Conservation (phyloP, 768 basidiomycete species). For the Tulasnella sp. region DNA sequence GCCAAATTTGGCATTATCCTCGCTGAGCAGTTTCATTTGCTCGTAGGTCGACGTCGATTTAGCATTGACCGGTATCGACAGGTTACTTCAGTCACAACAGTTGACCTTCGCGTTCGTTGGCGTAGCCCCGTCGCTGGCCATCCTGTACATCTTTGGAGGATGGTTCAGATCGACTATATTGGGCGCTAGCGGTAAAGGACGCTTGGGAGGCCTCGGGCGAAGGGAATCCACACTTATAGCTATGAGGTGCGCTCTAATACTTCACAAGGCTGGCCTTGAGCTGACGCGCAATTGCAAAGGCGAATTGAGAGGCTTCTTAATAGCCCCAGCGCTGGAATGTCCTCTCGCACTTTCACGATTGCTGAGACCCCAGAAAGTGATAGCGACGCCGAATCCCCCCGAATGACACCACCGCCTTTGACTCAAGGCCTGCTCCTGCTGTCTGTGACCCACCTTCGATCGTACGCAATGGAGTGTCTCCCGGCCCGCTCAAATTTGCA, state of each 20-base stretch:
- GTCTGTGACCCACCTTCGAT: slow-evolving; percentile 61
- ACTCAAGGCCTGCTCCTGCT: slow-evolving; percentile 73
- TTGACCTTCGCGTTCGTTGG: slow-evolving; percentile 96
- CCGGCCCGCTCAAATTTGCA: slow-evolving; percentile 60
- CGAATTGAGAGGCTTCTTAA: slow-evolving; percentile 65
- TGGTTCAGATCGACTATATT: slow-evolving; percentile 52
- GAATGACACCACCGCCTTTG: slow-evolving; percentile 36
- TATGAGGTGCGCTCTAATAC: slow-evolving; percentile 50
- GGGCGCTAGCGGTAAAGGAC: slow-evolving; percentile 49
- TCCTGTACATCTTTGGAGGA: slow-evolving; percentile 66
- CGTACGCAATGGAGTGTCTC: slow-evolving; percentile 56
- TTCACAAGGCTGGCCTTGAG: not conserved
- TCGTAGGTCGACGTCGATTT: slow-evolving; percentile 85
- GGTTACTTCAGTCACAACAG: slow-evolving; percentile 88
- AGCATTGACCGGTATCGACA: slow-evolving; percentile 86
- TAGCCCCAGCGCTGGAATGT: not conserved
- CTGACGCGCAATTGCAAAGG: slow-evolving; percentile 37
- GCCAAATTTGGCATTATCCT: not conserved
- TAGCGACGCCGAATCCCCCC: not conserved
- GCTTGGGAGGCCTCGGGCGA: slow-evolving; percentile 56
- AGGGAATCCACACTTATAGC: slow-evolving; percentile 63
- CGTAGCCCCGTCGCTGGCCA: slow-evolving; percentile 80
- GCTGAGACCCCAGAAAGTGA: not conserved
- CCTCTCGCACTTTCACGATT: not conserved
- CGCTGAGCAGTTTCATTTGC: not conserved